These are phyloP conservation scores for Eutypa lata DNA, from an alignment of 2,329 filamentous ascomycete genomes.

Conservation along the genomic window DNA sequence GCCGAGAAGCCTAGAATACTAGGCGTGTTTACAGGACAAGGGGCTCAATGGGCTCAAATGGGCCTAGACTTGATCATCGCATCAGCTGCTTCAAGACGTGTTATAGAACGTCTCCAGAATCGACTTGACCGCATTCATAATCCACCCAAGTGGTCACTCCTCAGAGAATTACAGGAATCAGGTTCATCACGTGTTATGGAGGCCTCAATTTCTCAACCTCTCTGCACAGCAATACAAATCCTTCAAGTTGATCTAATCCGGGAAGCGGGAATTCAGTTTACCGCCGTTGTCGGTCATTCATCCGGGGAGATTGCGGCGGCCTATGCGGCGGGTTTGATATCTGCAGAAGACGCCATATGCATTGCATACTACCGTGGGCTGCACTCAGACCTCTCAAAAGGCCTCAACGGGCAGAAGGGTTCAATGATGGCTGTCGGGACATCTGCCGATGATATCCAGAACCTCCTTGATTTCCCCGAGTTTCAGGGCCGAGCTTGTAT, in stretches of 20 bases:
- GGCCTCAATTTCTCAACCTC: constrained; percentile 17
- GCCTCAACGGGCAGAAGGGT: constrained; percentile 17
- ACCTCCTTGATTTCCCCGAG: constrained; percentile 6
- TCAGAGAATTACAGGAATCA: constrained; percentile 8
- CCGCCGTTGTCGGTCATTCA: constrained; percentile 25
- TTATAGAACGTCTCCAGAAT: constrained; percentile 14
- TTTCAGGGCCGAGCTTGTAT: constrained; percentile 10
- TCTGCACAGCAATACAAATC: constrained; percentile 39
- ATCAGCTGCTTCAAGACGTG: constrained; percentile 4
- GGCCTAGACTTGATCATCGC: constrained; percentile 14
- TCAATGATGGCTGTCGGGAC: constrained; percentile 42
- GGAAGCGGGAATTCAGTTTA: constrained; percentile 15
- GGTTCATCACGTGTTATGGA: constrained; percentile 8
- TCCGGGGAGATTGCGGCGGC: constrained; percentile 24
- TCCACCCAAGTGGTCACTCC: constrained; percentile 14
- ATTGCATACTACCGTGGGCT: constrained; percentile 32
- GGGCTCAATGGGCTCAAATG: constrained; percentile 29
- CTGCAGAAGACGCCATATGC: constrained; percentile 23
- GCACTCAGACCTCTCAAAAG: constrained; percentile 12
- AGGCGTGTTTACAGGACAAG: constrained; percentile 31
- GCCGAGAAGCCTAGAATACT: no score
- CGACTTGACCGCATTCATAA: constrained; percentile 15
- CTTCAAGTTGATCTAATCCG: constrained; percentile 31
- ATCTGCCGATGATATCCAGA: constrained; percentile 13
- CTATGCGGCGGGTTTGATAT: constrained; percentile 16